Conservation (phyloP, 2,329 filamentous ascomycete genomes). For the Hymenoscyphus fructigenus region DNA sequence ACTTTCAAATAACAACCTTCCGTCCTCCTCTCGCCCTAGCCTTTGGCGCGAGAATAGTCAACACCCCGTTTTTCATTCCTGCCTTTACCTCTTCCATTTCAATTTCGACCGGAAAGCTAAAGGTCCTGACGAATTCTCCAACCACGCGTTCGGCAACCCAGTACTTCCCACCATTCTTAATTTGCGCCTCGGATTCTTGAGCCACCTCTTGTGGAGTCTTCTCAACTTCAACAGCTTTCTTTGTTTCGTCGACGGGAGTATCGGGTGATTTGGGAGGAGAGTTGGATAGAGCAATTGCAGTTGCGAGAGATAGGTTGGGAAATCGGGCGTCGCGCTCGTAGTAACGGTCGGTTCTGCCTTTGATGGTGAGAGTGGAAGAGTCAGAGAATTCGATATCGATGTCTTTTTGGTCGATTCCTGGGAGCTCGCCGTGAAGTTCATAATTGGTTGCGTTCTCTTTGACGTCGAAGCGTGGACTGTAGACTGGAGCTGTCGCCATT, state of each 20-base stretch:
- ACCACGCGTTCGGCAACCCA: conserved; percentile 68
- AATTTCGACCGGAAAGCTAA: conserved; percentile 65
- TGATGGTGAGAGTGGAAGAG: conserved; percentile 68
- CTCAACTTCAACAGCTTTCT: neutral
- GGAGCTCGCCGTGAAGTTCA: conserved; percentile 80
- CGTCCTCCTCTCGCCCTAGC: conserved; percentile 56
- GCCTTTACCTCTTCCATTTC: conserved; percentile 63
- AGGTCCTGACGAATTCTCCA: conserved; percentile 66
- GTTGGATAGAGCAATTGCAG: neutral
- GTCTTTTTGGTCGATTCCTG: conserved; percentile 71
- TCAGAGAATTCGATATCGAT: conserved; percentile 79
- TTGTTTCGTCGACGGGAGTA: neutral
- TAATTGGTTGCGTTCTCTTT: conserved; percentile 67
- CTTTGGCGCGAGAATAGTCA: conserved; percentile 67
- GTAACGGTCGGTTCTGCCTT: conserved; percentile 66
- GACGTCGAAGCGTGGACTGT: conserved; percentile 71
- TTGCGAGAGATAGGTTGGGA: neutral
- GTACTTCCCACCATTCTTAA: conserved; percentile 49
- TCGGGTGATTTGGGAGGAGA: neutral
- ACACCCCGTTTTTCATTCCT: conserved; percentile 62
- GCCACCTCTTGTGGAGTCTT: conserved; percentile 3
- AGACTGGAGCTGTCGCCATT: neutral
- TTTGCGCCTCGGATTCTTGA: neutral
- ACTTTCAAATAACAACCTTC: conserved; percentile 51
- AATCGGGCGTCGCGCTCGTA: conserved; percentile 40